Evolutionary conservation across 2,329 filamentous ascomycete species (phyloP).

Genomic region (Colletotrichum plurivorum): DNA sequence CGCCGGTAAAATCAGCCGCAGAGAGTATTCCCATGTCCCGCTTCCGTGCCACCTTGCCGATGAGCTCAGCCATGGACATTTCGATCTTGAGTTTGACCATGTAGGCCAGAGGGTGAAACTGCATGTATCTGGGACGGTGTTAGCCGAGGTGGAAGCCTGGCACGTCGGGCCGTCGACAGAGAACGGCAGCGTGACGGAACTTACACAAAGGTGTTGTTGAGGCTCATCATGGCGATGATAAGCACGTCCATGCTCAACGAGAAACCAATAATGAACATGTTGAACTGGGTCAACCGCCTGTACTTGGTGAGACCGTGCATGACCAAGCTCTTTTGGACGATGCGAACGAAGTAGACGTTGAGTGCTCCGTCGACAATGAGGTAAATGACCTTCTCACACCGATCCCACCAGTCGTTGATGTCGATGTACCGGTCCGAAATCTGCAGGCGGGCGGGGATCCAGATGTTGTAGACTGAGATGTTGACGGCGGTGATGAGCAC

Average conservation of each 20-base stretch:
- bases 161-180: background rate
- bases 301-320: conserved; percentile 58
- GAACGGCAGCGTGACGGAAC: background rate
- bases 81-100: conserved; percentile 69
- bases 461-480: conserved; percentile 66
- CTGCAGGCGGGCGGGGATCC: conserved; percentile 66
- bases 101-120: conserved; percentile 67
- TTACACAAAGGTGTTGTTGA: conserved; percentile 59
- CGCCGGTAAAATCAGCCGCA: conserved; percentile 11
- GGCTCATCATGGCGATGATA: conserved; percentile 59
- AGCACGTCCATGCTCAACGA: conserved; percentile 60
- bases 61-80: conserved; percentile 67
- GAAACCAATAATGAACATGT: conserved; percentile 59
- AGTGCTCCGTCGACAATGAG: conserved; percentile 62
- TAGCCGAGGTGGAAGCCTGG: background rate
- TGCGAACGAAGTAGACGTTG: conserved; percentile 64
- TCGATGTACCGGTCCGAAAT: conserved; percentile 56
- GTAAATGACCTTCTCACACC: conserved; percentile 66
- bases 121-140: conserved; percentile 55
- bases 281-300: conserved; percentile 59
- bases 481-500: conserved; percentile 63
- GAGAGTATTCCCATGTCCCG: conserved; percentile 33
- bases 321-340: conserved; percentile 38
- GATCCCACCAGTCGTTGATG: conserved; percentile 67
- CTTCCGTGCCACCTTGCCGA: conserved; percentile 54